These are phyloP conservation scores for Nicotiana attenuata DNA, from an alignment of 257 asterid genomes.

Conservation along the genomic window DNA sequence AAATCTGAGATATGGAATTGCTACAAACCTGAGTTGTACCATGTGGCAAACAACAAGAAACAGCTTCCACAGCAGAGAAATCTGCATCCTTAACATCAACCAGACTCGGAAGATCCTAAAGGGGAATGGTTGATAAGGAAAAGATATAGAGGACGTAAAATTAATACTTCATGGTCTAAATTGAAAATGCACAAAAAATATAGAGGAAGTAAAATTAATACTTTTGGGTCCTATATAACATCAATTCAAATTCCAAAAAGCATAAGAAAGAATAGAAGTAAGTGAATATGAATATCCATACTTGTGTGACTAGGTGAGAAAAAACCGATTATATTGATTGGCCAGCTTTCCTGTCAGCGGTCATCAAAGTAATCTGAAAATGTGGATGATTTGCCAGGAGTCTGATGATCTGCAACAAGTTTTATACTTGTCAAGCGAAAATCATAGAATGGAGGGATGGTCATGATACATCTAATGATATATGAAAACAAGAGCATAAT, in stretches of 20 bases:
- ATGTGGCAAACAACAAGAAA: conserved; percentile 95
- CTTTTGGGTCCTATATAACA: not conserved
- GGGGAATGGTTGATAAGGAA: not conserved
- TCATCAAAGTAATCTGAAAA: conserved; percentile 68
- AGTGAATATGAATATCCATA: conserved; percentile 18
- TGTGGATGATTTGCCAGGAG: conserved; percentile 71
- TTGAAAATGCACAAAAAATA: too few relatives aligned
- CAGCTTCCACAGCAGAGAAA: conserved; percentile 79
- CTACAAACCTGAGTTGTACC: conserved; percentile 85
- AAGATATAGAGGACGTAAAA: not conserved
- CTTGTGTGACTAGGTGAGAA: conserved; percentile 78
- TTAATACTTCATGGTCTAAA: too few relatives aligned
- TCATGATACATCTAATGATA: not conserved
- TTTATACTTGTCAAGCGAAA: not conserved
- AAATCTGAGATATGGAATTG: not conserved
- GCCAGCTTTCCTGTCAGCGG: conserved; percentile 95
- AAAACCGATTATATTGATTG: conserved; percentile 87
- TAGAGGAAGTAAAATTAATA: too few relatives aligned
- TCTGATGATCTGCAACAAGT: conserved; percentile 61
- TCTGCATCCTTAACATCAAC: conserved; percentile 87
- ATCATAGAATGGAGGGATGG: not conserved
- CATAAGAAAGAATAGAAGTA: not conserved
- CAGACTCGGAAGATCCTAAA: conserved; percentile 79
- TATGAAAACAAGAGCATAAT: not conserved
- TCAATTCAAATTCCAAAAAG: not conserved